Conservation (phyloP, 495 filamentous ascomycete genomes). For the Annulohypoxylon moriforme region DNA sequence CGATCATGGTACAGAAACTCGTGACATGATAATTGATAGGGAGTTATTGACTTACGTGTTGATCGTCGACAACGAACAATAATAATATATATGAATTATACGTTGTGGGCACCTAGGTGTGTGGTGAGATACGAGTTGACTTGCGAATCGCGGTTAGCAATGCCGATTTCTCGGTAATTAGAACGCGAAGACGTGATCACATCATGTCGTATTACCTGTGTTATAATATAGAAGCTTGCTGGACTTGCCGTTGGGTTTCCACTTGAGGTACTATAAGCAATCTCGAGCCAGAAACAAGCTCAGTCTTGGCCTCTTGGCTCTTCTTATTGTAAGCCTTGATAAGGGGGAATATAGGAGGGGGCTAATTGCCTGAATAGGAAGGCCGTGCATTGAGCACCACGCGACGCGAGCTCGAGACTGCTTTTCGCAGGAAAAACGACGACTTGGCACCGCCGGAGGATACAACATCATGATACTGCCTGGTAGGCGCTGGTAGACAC, state of each 20-base stretch:
- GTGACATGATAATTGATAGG: slow-evolving; percentile 29
- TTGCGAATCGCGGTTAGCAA: slow-evolving; percentile 22
- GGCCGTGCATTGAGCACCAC: slow-evolving; percentile 40
- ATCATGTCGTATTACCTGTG: slow-evolving; percentile 41
- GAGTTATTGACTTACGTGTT: slow-evolving; percentile 7
- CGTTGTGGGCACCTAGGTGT: not conserved
- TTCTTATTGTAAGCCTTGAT: slow-evolving; percentile 36
- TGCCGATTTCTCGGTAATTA: slow-evolving; percentile 42
- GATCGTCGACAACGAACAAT: slow-evolving; percentile 18
- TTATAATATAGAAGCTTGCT: slow-evolving; percentile 41
- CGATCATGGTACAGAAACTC: slow-evolving; percentile 23
- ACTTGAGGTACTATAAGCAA: slow-evolving; percentile 35
- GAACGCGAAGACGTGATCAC: slow-evolving; percentile 20
- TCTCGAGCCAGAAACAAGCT: slow-evolving; percentile 45
- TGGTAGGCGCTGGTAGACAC: slow-evolving; percentile 2
- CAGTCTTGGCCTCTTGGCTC: slow-evolving; percentile 44
- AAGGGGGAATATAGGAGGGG: slow-evolving; percentile 32
- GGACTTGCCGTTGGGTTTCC: slow-evolving; percentile 30
- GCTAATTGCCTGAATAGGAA: slow-evolving; percentile 38
- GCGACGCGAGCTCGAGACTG: slow-evolving; percentile 43
- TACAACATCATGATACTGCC: slow-evolving; percentile 44
- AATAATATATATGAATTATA: slow-evolving; percentile 5
- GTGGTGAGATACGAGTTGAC: slow-evolving; percentile 3
- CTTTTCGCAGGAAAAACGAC: slow-evolving; percentile 25
- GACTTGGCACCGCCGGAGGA: slow-evolving; percentile 35